Evolutionary conservation across 208 protist genomes (phyloP), one percentile per base, ranked within the genome.

Genomic region (Trypanosoma theileri): DNA sequence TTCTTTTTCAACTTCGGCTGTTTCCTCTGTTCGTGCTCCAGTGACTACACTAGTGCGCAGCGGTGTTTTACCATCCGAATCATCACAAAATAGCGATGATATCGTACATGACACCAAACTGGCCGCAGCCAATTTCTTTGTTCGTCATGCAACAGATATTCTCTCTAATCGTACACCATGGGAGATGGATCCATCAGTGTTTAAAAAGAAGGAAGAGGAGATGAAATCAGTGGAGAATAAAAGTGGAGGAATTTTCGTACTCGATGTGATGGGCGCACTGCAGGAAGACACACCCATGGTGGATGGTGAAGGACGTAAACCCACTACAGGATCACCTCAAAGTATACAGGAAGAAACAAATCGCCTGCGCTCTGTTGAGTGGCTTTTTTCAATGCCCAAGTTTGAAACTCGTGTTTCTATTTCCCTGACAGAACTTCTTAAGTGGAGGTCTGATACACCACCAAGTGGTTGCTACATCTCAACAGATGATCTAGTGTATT

Each of bases 351-450:
- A 86, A 51, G 89, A 90, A 40, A 59, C 83, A 7, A 24, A 4
- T 0, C 81, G 78, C 28, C 44, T 81, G 11, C 13, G 22, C 21
- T 80, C 81, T 24, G 8, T 10, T 8, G 84, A 79, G 0, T 92
- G 85, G 85, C 50, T 80, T 14, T 84, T 86, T 61, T 71, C 76
- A 0, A 92, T 92, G 89, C 89, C 89, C 12, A 55, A 71, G 41
- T 94, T 92, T 67, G 81, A 79, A 42, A 82, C 85, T 0, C 65
- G 69, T 1, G 70, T 91, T 35, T 12, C 54, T 8, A 28, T 91
- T 10, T 51, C 53, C 19, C 22, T 26, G 14, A 26, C 1, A 21
- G 69, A 75, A 42, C 11, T 80, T 51, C n/a, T 59, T 26, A 52
- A 24, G 14, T 59, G 35, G 46, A 28, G 66, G 16, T n/a, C 22